Evolutionary conservation across 139 green algal genomes (phyloP).

Genomic region (Chlamydomonas urium): DNA sequence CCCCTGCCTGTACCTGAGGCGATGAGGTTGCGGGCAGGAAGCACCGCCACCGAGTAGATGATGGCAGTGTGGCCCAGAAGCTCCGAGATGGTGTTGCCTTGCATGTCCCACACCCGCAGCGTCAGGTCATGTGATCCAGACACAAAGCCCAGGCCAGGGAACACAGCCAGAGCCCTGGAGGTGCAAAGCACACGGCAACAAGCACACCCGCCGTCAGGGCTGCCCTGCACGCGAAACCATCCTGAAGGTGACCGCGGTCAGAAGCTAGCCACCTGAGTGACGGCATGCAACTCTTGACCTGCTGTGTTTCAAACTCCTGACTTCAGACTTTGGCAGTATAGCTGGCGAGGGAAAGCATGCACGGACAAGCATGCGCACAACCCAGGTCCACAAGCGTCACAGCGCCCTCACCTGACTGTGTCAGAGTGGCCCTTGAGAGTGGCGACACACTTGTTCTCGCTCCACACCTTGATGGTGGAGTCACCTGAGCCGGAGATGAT

Average conservation of each 20-base stretch:
- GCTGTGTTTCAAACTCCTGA: too few relatives aligned
- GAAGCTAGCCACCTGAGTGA: background rate
- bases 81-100: conserved; percentile 11
- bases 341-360: background rate
- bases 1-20: conserved; percentile 1
- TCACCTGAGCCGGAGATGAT: conserved; percentile 77
- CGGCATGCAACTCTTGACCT: background rate
- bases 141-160: conserved; percentile 79
- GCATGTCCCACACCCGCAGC: conserved; percentile 35
- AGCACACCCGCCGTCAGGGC: background rate
- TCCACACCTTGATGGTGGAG: conserved; percentile 37
- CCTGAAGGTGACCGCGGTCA: background rate
- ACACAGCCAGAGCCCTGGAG: conserved; percentile 60
- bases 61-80: conserved; percentile 84
- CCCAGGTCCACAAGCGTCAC: too few relatives aligned
- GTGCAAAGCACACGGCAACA: background rate
- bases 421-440: conserved; percentile 75
- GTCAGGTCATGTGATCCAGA: conserved; percentile 89
- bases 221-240: background rate
- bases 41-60: conserved; percentile 70
- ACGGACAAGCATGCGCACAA: background rate
- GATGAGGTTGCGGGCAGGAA: background rate
- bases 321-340: too few relatives aligned
- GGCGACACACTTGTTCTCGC: conserved; percentile 45
- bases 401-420: conserved; percentile 68